Conservation (phyloP, 78 protist species). For the Trichosphaerium sp. region DNA sequence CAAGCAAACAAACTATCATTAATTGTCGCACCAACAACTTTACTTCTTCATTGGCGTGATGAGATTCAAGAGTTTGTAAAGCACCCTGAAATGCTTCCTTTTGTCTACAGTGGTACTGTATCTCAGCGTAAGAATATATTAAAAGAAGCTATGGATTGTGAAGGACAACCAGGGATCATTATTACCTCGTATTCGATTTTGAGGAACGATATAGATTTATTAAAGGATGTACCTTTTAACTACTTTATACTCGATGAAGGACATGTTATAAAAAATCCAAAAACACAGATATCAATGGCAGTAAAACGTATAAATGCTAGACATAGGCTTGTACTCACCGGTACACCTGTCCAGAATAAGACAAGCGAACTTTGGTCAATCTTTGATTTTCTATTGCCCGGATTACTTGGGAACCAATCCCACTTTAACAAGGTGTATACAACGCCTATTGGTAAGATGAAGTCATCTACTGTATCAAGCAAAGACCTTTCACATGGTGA, state of each 20-base stretch:
- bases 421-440: constrained; percentile 50
- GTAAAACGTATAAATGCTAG: constrained; percentile 44
- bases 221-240: constrained; percentile 24
- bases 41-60: constrained; percentile 82
- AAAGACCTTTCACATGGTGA: too few species aligned
- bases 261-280: constrained; percentile 78
- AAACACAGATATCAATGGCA: constrained; percentile 55
- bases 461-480: background rate
- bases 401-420: constrained; percentile 78
- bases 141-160: constrained; percentile 5
- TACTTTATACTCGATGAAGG: constrained; percentile 95
- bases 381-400: constrained; percentile 97
- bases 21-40: constrained; percentile 88
- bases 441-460: constrained; percentile 51
- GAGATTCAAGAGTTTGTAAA: constrained; percentile 58
- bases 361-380: constrained; percentile 72
- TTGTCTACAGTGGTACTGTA: constrained; percentile 47
- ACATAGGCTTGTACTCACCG: constrained; percentile 91
- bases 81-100: constrained; percentile 9
- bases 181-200: constrained; percentile 72
- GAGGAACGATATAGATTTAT: constrained; percentile 50
- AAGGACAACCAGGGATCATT: constrained; percentile 21
- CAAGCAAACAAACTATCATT: constrained; percentile 43
- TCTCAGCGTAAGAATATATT: constrained; percentile 22
- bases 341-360: constrained; percentile 81